Base-by-base conservation (phyloP, 352 stramenopile species). In the Globisporangium uncinulatum region DNA sequence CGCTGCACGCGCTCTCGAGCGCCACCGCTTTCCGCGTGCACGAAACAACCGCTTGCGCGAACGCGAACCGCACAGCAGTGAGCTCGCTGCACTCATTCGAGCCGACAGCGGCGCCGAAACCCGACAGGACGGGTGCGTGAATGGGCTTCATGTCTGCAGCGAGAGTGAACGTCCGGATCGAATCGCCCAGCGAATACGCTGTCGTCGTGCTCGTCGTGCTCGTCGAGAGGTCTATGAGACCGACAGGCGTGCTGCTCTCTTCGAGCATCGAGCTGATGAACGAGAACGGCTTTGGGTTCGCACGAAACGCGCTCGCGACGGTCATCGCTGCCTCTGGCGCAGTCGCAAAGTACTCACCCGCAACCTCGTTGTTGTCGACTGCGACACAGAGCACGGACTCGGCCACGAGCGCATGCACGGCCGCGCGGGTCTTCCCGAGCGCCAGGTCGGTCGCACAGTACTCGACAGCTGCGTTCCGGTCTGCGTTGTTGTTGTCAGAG, bases 291-390 rank as follows among this genome's bases (percentile, higher is more conserved):
- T 79, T 79, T 13, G 68, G 43, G 48, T 83, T 83, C 34, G 66
- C 65, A 14, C 68, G 31, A 44, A 83, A 79, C 6, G 73, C 73
- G 19, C 54, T 74, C 3, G 60, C 54, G 39, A 69, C 50, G 0
- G 61, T 56, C 70, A 83, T 76, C 9, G 43, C 21, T 21, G 75
- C 58, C 19, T 83, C 73, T 0, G 62, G 42, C 0, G 62, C 45
- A 4, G 53, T 48, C 2, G 62, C 24, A 49, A 72, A 70, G 47
- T 72, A 83, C 54, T 72, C 59, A 17, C 73, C 70, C 0, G 62
- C 66, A 10, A 76, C 60, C 51, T 79, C 73, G 32, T 72, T 79
- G 66, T 79, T 83, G 66, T 83, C 70, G 11, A 79, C 57, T 0
- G 73, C 58, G 0, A 83, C 68, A 24, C 73, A 83, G 10, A 83